Base-by-base conservation (phyloP, 2,329 filamentous ascomycete genomes). In the Cordyceps sp. region DNA sequence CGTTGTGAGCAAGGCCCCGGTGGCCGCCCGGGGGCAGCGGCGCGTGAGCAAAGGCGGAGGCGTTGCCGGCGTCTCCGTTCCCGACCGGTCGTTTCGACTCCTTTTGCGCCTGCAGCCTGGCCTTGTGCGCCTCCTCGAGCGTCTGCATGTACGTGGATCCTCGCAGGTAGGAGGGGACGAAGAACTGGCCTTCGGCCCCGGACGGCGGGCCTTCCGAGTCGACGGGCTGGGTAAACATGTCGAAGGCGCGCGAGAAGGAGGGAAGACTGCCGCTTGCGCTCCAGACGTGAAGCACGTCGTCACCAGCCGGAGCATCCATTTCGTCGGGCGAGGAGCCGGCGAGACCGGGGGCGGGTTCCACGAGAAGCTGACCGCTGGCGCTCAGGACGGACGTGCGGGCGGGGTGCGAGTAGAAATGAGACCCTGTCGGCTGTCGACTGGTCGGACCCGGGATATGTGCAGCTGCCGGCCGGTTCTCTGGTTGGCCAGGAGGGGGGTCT, bases 111-210 rank as follows among this genome's bases (percentile, higher is more conserved):
- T 50, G 57, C 33, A 69, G 34, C 48, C 69, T 80, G 29, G 69
- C 65, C 49, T 63, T 69, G 50, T 85, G 69, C 35, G 69, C 71
- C 38, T 82, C 74, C 44, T 80, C 73, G 30, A 94, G 64, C 49
- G 71, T 75, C 44, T 78, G 69, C 33, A 88, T 73, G 53, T 93
- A 86, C 45, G 73, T 71, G 12, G 84, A 88, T 25, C 72, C 72
- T 42, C 66, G 64, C 28, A 96, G 67, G 55, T 94, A 94, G 5
- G 83, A 85, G 1, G 88, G 88, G 10, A 77, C 67, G 53, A 93
- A 85, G 61, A 88, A 88, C 36, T 54, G 45, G 36, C 63, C 46
- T 1, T 48, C 45, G 8, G 43, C 39, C 32, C 43, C 39, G 13
- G 45, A 40, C 41, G 46, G 27, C 26, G 39, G 39, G 29, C 34